phyloP scores from a whole-genome alignment of 192 early-diverging fungal genomes.

The Umbelopsis sp. region DNA sequence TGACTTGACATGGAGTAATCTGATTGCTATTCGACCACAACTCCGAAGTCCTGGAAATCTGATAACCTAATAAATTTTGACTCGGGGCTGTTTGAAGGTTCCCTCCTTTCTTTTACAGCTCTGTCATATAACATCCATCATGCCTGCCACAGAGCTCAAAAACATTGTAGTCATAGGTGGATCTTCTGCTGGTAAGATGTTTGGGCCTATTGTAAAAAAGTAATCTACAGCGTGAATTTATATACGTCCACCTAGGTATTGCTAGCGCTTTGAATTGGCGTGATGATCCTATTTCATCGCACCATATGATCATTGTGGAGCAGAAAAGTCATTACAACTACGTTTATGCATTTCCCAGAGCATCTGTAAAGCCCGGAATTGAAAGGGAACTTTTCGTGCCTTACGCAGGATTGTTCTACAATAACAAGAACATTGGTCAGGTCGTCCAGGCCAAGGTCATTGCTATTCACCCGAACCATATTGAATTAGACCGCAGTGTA shows the following conservation, averaged over 20 bases:
- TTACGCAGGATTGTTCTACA: conserved; percentile 48
- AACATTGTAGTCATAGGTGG: conserved; percentile 55
- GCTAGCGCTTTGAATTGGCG: conserved; percentile 34
- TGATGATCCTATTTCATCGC: conserved; percentile 40
- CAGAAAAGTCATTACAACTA: conserved; percentile 59
- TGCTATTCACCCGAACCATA: conserved; percentile 47
- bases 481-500: conserved; percentile 56
- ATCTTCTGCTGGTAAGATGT: conserved; percentile 49
- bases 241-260: conserved; percentile 27
- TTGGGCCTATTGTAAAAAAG: not conserved
- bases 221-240: too few species aligned
- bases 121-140: not conserved
- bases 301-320: conserved; percentile 62
- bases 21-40: too few species aligned
- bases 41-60: too few species aligned
- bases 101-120: not conserved
- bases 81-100: too few species aligned
- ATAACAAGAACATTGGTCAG: conserved; percentile 39
- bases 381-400: conserved; percentile 63
- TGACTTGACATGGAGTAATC: too few species aligned
- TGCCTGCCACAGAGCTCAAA: conserved; percentile 10
- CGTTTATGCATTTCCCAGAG: conserved; percentile 68
- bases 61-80: too few species aligned
- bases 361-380: conserved; percentile 54
- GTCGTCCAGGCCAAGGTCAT: conserved; percentile 55